Base-by-base conservation (phyloP, 768 basidiomycete species). In the Trametes cingulata region DNA sequence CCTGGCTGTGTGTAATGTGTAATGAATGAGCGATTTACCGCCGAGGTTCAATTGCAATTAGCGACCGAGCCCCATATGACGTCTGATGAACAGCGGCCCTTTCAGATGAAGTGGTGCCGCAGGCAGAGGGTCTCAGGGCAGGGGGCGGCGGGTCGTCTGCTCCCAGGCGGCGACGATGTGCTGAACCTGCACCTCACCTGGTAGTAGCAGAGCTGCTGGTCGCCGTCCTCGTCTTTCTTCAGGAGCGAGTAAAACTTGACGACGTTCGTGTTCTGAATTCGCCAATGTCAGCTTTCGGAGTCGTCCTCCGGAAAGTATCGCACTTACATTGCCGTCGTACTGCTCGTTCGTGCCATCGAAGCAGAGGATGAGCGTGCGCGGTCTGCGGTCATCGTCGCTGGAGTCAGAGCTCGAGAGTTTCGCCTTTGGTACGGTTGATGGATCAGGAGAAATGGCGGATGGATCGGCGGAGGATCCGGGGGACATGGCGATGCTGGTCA, bases 191-290 rank as follows among this genome's bases (percentile, higher is more conserved):
- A 41, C 37, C 71, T 29, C 45, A 86, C 87, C 74, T 92, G 91
- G 67, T 93, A 93, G 69, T 90, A 91, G 65, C 77, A 77, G 0
- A 88, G 69, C 52, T 80, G 68, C 48, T 80, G 66, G 22, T 80
- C 75, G n/a, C 77, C 74, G 35, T 81, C 70, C 22, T 67, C 60
- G 54, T 85, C 84, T 69, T 85, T 89, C 73, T 81, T 79, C 36
- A 93, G 78, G 27, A 92, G 73, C 6, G 80, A 76, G 72, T 88
- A 90, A 42, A 94, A 76, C 67, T 84, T 85, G 54, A 88, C 85
- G 36, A 89, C 80, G 56, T 90, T 90, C 10, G 89, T 85, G 66
- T 88, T 87, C 78, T 83, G 56, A 3, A 1, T 20, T 8, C 39
- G 6, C 9, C 19, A 6, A 3, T 3, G 42, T 51, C 12, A 50